These are phyloP conservation scores for Acer saccharum DNA, from an alignment of 345 rosid genomes.

Conservation along the genomic window DNA sequence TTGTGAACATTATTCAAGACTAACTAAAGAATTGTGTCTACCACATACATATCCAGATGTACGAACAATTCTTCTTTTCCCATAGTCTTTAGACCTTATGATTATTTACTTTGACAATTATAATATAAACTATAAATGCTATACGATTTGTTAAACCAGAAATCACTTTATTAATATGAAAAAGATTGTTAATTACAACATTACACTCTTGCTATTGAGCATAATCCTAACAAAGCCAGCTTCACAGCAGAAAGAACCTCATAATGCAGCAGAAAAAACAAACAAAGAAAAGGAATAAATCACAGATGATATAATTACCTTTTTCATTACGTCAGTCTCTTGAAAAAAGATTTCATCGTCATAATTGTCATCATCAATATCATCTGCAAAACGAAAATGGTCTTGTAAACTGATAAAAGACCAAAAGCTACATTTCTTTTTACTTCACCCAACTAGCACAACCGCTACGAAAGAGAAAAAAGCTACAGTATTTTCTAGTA, in stretches of 20 bases:
- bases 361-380: conserved; percentile 43
- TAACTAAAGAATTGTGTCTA: too few relatives aligned
- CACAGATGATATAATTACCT: conserved; percentile 28
- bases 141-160: too few relatives aligned
- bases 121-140: too few relatives aligned
- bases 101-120: too few relatives aligned
- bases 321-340: conserved; percentile 32
- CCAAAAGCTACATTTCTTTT: neutral
- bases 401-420: neutral
- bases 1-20: too few relatives aligned
- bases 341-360: conserved; percentile 34
- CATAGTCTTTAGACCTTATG: too few relatives aligned
- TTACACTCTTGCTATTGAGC: too few relatives aligned
- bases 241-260: neutral
- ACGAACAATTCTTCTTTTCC: too few relatives aligned
- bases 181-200: too few relatives aligned
- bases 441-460: neutral
- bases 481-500: neutral
- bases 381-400: conserved; percentile 37
- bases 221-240: too few relatives aligned
- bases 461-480: neutral
- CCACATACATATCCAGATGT: too few relatives aligned
- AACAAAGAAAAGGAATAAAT: neutral
- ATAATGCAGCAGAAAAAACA: neutral
- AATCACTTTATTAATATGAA: too few relatives aligned